Evolutionary conservation across 2,329 filamentous ascomycete genomes (phyloP).

Genomic region (Curvularia verruculosa): DNA sequence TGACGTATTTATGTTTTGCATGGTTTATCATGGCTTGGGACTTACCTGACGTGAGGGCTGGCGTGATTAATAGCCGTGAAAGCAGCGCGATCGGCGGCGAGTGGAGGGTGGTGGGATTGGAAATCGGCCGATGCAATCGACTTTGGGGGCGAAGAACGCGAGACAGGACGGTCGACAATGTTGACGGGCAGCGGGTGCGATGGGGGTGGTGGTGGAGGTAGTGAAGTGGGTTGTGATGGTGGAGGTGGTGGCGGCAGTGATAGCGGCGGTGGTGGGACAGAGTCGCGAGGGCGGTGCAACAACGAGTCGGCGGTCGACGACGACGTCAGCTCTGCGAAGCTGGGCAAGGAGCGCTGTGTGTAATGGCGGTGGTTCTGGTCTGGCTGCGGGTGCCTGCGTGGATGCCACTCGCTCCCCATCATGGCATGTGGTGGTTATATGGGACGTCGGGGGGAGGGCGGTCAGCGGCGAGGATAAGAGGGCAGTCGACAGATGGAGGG

Average conservation of each 20-base stretch:
- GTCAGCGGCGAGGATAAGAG: constrained; percentile 10
- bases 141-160: constrained; percentile 10
- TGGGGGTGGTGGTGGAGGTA: background rate
- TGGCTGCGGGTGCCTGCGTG: constrained; percentile 16
- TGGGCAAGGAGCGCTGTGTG: constrained; percentile 27
- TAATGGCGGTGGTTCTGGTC: constrained; percentile 11
- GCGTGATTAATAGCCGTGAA: constrained; percentile 24
- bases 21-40: background rate
- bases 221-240: no score
- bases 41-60: constrained; percentile 26
- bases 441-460: constrained; percentile 3
- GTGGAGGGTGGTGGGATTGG: constrained; percentile 7
- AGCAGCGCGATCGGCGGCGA: constrained; percentile 8
- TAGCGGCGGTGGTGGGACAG: constrained; percentile 10
- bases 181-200: background rate
- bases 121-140: constrained; percentile 1
- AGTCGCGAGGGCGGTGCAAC: constrained; percentile 24
- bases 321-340: constrained; percentile 33
- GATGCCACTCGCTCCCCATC: constrained; percentile 27
- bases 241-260: background rate
- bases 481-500: background rate
- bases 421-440: constrained; percentile 16
- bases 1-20: background rate
- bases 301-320: constrained; percentile 23
- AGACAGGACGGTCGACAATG: constrained; percentile 14